A percentile compares a stretch with the other conserved stretches of the same genome.
phyloP scores from a whole-genome alignment of 257 asterid genomes.

The Cynanchum wilfordii region DNA sequence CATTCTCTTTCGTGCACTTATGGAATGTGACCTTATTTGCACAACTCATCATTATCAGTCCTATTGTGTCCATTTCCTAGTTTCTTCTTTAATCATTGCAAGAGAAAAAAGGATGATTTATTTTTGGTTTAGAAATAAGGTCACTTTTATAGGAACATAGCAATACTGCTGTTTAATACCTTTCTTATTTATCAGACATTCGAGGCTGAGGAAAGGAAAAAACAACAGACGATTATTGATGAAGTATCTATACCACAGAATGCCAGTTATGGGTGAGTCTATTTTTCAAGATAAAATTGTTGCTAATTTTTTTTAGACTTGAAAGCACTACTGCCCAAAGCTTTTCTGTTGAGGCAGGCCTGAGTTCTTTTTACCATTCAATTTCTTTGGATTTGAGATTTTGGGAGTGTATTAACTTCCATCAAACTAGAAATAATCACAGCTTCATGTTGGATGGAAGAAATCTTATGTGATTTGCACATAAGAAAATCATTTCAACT shows the following conservation, averaged over 20 bases:
- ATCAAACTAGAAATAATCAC: not conserved
- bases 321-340: not conserved
- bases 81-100: not conserved
- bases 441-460: not conserved
- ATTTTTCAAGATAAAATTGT: not conserved
- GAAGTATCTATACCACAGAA: constrained; percentile 57
- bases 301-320: not conserved
- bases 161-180: not conserved
- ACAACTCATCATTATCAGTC: not conserved
- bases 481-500: not conserved
- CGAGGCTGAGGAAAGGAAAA: constrained; percentile 80
- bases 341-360: not conserved
- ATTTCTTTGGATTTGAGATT: not conserved
- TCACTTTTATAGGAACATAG: not conserved
- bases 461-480: not conserved
- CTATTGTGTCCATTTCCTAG: not conserved
- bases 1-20: not conserved
- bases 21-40: not conserved
- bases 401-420: not conserved
- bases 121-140: not conserved
- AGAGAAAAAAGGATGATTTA: not conserved
- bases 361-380: not conserved
- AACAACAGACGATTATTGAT: constrained; percentile 59
- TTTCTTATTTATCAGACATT: constrained; percentile 51
- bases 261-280: constrained; percentile 78